These are phyloP conservation scores for Boletus edulis DNA, from an alignment of 768 basidiomycete genomes.

Conservation along the genomic window DNA sequence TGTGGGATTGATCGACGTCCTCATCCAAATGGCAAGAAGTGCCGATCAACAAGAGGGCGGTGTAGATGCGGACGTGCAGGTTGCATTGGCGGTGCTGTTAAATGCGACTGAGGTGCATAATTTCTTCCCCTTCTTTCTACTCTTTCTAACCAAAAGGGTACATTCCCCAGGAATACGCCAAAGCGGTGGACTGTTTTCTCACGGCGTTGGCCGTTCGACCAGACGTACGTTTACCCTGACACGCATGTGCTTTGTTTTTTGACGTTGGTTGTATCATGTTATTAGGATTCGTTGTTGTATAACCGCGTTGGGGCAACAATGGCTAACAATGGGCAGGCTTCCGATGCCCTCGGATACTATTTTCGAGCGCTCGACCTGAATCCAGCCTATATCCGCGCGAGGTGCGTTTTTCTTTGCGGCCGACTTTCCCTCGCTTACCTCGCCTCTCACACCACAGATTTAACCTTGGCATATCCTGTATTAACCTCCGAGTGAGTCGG, in stretches of 20 bases:
- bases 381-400: constrained; percentile 86
- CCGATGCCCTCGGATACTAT: constrained; percentile 86
- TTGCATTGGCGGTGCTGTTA: constrained; percentile 89
- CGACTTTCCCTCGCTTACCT: background rate
- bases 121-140: background rate
- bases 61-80: constrained; percentile 93
- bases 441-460: constrained; percentile 50
- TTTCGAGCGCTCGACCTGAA: constrained; percentile 82
- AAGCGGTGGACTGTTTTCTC: constrained; percentile 92
- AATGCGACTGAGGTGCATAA: constrained; percentile 83
- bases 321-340: constrained; percentile 81
- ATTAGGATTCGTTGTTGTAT: constrained; percentile 86
- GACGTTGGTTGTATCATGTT: background rate
- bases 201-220: constrained; percentile 86
- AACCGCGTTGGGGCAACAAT: constrained; percentile 94
- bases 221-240: constrained; percentile 50
- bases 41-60: constrained; percentile 42
- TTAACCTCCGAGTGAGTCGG: constrained; percentile 70
- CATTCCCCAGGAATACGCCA: constrained; percentile 70
- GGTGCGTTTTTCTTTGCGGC: constrained; percentile 40
- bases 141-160: background rate
- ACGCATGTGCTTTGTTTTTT: background rate
- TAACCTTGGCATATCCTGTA: constrained; percentile 90
- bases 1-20: constrained; percentile 60
- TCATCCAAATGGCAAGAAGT: constrained; percentile 78